A percentile compares a stretch with the other conserved stretches of the same genome.
These are phyloP conservation scores for Polychaeton citri DNA, from an alignment of 2,329 filamentous ascomycete species.

Conservation along the genomic window DNA sequence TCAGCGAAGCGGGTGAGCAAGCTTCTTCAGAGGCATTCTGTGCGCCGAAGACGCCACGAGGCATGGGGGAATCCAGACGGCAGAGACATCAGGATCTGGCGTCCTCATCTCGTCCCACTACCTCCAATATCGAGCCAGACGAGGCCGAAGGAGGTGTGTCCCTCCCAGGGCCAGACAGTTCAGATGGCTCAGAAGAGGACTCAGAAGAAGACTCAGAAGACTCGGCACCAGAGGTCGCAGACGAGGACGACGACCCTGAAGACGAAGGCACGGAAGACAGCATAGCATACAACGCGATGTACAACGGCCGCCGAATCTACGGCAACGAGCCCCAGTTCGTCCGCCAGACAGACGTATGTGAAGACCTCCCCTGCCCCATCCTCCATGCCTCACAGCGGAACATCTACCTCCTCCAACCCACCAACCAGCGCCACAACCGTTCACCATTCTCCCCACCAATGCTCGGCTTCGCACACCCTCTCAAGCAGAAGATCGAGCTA, in stretches of 20 bases:
- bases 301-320: slow-evolving; percentile 13
- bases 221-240: not conserved
- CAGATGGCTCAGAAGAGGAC: not conserved
- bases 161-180: not conserved
- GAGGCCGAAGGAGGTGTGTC: not conserved
- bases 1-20: slow-evolving; percentile 13
- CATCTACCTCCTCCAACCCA: slow-evolving; percentile 30
- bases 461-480: slow-evolving; percentile 25
- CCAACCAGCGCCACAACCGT: slow-evolving; percentile 3
- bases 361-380: slow-evolving; percentile 25
- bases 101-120: not conserved
- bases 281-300: slow-evolving; percentile 11
- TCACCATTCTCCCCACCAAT: slow-evolving; percentile 13
- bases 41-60: not conserved
- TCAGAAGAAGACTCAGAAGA: slow-evolving; percentile 1
- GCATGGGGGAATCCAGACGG: slow-evolving; percentile 5
- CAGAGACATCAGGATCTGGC: not conserved
- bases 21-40: slow-evolving; percentile 1
- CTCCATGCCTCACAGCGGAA: slow-evolving; percentile 28
- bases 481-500: slow-evolving; percentile 17
- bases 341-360: slow-evolving; percentile 11
- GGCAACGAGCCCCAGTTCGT: slow-evolving; percentile 16
- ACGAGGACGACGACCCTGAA: slow-evolving; percentile 7
- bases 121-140: not conserved
- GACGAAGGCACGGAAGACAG: slow-evolving; percentile 16